Base-by-base conservation (phyloP, 2,329 filamentous ascomycete genomes). In the Aspergillus sp. region DNA sequence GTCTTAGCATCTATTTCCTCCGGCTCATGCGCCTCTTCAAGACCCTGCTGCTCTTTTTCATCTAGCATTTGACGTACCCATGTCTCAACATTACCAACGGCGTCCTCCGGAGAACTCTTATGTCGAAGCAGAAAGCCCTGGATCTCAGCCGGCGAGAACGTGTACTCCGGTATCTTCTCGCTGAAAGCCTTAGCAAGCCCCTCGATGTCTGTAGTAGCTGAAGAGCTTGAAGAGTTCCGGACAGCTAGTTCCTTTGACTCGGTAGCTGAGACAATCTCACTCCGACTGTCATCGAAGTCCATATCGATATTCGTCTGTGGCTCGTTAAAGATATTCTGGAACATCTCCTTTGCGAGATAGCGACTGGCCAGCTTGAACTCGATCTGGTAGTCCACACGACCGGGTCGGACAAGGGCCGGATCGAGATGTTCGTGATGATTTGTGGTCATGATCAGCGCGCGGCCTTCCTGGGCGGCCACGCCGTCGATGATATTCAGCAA, bases 121-220 rank as follows among this genome's bases (percentile, higher is more conserved):
- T 79, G 69, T 57, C 74, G 76, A 57, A 85, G 73, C 42, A 85
- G 68, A 60, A 80, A 83, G 11, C 81, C 81, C 65, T 85, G 83
- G 18, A 85, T 77, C 65, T 85, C 82, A 1, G 82, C 82, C 0
- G 82, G 82, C 4, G 79, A 80, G 61, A 84, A 82, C 1, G 63
- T 75, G 11, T 71, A 68, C 54, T 82, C 79, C 0, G 82, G 81
- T 7, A 85, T 57, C 20, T 67, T 56, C 1, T 68, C 65, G 0
- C 82, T 79, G 64, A 85, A 85, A 1, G 73, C 61, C 2, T 71
- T 61, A 2, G 81, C 80, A 57, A 84, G 70, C 3, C 62, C 62
- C 14, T 73, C 68, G 16, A 84, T 53, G 39, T 75, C 68, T 6
- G 53, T 16, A 6, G 29, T 51, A 6, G 29, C 51, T 16, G 42